Percentiles rank a stretch among this genome's conserved stretches.
phyloP scores from a whole-genome alignment of 2,329 filamentous ascomycete species.

The Diaporthe vexans region DNA sequence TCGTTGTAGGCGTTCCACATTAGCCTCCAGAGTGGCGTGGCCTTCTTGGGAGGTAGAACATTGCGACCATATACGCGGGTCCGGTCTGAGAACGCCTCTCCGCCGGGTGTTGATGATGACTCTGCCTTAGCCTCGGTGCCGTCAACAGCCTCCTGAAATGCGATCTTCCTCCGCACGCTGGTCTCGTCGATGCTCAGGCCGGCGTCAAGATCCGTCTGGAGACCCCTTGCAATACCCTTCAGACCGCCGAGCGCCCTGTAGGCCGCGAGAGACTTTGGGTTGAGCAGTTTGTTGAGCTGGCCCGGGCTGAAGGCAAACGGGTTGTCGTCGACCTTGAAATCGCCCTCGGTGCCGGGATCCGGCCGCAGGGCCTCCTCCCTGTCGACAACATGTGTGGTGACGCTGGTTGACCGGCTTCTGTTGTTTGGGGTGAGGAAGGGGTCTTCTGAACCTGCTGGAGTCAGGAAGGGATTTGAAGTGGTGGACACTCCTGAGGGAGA shows the following conservation, averaged over 20 bases:
- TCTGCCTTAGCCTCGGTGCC: slow-evolving; percentile 36
- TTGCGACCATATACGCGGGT: slow-evolving; percentile 72
- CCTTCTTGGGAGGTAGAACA: slow-evolving; percentile 70
- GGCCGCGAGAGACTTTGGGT: slow-evolving; percentile 80
- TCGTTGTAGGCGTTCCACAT: slow-evolving; percentile 82
- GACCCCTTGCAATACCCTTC: slow-evolving; percentile 78
- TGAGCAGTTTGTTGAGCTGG: slow-evolving; percentile 81
- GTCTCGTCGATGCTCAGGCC: slow-evolving; percentile 80
- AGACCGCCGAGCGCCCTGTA: slow-evolving; percentile 82
- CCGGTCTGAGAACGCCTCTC: slow-evolving; percentile 62
- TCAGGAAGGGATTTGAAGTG: slow-evolving; percentile 40
- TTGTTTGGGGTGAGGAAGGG: slow-evolving; percentile 37
- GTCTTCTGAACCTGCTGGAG: slow-evolving; percentile 35
- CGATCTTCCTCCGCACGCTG: slow-evolving; percentile 43
- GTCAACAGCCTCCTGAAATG: slow-evolving; percentile 49
- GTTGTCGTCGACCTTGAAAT: slow-evolving; percentile 76
- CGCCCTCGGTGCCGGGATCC: slow-evolving; percentile 77
- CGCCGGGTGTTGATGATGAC: slow-evolving; percentile 34
- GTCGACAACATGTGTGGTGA: slow-evolving; percentile 27
- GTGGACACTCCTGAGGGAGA: slow-evolving; percentile 37
- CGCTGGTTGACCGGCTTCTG: slow-evolving; percentile 32
- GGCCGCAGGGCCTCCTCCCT: slow-evolving; percentile 71
- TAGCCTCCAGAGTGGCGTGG: slow-evolving; percentile 69
- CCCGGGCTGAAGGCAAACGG: slow-evolving; percentile 80
- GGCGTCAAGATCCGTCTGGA: slow-evolving; percentile 72